Evolutionary conservation across 1,284 basidiomycete species (phyloP), one percentile per base, ranked within the genome.

Genomic region (Tranzscheliella williamsii): DNA sequence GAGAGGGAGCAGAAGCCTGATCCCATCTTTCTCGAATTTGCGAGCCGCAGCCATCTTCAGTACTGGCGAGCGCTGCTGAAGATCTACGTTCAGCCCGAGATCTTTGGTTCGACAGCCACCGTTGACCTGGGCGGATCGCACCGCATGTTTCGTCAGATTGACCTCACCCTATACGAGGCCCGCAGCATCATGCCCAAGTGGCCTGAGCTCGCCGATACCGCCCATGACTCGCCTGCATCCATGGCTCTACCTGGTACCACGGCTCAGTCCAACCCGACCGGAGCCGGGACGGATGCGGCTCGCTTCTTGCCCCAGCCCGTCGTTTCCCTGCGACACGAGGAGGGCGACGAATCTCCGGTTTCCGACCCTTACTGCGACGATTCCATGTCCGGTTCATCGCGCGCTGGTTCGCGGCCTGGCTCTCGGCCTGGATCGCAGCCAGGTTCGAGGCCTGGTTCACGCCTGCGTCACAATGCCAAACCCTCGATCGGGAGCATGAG

Each of bases 141-240:
- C 46, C 55, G 70, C 27, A 44, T 52, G 40, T 62, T 55, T 26
- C 47, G 70, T 12, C 62, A 65, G 27, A 43, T 73, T 31, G 69
- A 73, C 23, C 37, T 73, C 32, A 67, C 58, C 42, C 60, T 71
- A 35, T 60, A 52, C 31, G 67, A 67, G 30, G 64, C 60, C 24
- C 58, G 57, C 18, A 58, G 43, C 43, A 63, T 63, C 40, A 63
- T 57, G 54, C 60, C 54, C 27, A 46, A 34, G 33, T 57, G 49
- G 54, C 60, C 60, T 26, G 53, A 57, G 26, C 24, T 44, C 12
- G 12, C 18, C 27, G 48, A 55, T 11, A 23, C 9, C n/a, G 32
- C 34, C 17, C 43, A 60, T 16, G 26, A 26, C 13, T 12, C 38
- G 24, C 17, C 48, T 6, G 37, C 45, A 12, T 31, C 47, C 42